Evolutionary conservation across 2,329 filamentous ascomycete genomes (phyloP).

Genomic region (Apiospora arundinis): DNA sequence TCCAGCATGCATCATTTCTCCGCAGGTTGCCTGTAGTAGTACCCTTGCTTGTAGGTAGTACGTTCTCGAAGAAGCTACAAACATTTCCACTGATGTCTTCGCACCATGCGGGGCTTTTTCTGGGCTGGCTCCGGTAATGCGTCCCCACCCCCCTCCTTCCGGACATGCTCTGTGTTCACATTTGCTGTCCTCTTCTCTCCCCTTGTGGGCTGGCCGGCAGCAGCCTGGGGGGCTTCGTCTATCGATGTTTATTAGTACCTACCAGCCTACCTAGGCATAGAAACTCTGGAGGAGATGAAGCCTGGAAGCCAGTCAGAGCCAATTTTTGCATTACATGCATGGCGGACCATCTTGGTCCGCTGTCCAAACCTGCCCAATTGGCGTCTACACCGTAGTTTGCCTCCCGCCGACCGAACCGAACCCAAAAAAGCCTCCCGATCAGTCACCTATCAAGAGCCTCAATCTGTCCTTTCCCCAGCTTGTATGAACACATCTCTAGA

Average conservation of each 20-base stretch:
- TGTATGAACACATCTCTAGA: neutral
- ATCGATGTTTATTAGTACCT: neutral
- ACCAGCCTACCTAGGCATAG: neutral
- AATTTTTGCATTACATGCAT: too few species aligned
- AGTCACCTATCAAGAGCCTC: neutral
- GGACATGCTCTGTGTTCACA: neutral
- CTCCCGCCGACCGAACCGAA: neutral
- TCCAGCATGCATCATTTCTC: neutral
- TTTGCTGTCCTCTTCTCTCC: neutral
- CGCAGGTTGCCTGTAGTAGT: neutral
- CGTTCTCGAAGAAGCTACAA: slow-evolving; percentile 20
- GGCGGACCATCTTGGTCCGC: slow-evolving; percentile 1
- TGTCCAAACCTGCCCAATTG: neutral
- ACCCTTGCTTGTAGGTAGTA: slow-evolving; percentile 1
- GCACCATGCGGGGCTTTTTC: neutral
- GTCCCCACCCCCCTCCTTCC: neutral
- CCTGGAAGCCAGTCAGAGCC: too few species aligned
- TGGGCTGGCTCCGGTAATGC: slow-evolving; percentile 2
- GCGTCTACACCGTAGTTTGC: neutral
- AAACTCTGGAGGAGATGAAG: too few species aligned
- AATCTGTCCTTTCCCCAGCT: neutral
- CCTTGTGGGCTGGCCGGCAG: neutral
- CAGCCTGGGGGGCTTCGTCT: neutral
- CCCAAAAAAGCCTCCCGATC: too few species aligned
- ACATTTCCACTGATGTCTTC: neutral